phyloP scores from a whole-genome alignment of 257 asterid genomes.

The Penstemon newberryi region DNA sequence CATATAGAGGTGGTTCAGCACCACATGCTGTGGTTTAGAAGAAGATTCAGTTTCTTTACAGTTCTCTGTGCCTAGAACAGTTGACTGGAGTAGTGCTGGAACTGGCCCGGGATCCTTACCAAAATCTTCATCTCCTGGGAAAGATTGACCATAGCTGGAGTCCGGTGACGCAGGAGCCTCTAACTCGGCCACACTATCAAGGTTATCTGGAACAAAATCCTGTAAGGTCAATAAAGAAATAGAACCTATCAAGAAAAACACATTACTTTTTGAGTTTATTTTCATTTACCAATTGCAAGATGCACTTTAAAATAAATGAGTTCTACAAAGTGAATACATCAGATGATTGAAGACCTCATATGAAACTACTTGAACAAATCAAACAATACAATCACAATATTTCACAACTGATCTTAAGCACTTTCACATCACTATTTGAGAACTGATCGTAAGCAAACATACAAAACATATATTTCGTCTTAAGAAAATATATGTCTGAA shows the following conservation, averaged over 20 bases:
- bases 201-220: slow-evolving; percentile 80
- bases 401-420: not conserved
- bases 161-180: slow-evolving; percentile 92
- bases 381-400: not conserved
- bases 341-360: no score
- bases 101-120: slow-evolving; percentile 70
- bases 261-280: not conserved
- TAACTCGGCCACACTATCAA: slow-evolving; percentile 74
- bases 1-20: slow-evolving; percentile 80
- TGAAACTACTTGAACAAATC: not conserved
- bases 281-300: not conserved
- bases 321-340: not conserved
- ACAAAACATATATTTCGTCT: not conserved
- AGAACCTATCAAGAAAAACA: not conserved
- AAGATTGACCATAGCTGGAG: slow-evolving; percentile 64
- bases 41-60: slow-evolving; percentile 36
- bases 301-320: no score
- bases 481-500: not conserved
- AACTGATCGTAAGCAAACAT: not conserved
- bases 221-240: slow-evolving; percentile 18
- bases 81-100: slow-evolving; percentile 77
- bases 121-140: slow-evolving; percentile 72
- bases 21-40: slow-evolving; percentile 73
- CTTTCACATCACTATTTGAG: no score
- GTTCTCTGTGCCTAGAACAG: slow-evolving; percentile 46